These are phyloP conservation scores for Trichoderma erinaceum DNA, from an alignment of 495 filamentous ascomycete species.

Conservation along the genomic window DNA sequence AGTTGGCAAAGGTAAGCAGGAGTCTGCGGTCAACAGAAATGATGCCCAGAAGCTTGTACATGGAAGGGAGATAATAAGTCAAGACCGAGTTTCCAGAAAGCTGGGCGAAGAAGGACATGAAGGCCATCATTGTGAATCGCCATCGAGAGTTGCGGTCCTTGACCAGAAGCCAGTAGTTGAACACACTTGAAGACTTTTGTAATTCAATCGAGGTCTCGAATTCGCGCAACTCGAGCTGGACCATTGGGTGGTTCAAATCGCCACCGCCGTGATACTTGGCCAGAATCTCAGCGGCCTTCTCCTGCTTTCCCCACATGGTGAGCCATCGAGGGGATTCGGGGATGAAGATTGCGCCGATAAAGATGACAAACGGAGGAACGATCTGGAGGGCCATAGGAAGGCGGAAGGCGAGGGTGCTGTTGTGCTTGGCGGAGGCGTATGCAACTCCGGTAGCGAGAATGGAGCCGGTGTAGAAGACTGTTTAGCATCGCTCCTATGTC, in stretches of 20 bases:
- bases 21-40: constrained; percentile 30
- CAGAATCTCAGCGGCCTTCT: constrained; percentile 31
- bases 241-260: constrained; percentile 21
- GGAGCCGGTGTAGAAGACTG: constrained; percentile 41
- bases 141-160: constrained; percentile 48
- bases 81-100: constrained; percentile 53
- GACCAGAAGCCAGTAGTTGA: constrained; percentile 52
- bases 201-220: constrained; percentile 51
- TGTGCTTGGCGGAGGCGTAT: constrained; percentile 44
- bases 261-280: constrained; percentile 46
- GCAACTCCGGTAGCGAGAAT: constrained; percentile 47
- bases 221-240: constrained; percentile 37
- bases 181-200: constrained; percentile 47
- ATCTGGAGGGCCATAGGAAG: constrained; percentile 49
- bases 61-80: constrained; percentile 44
- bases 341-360: constrained; percentile 47
- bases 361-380: constrained; percentile 46
- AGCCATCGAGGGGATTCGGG: constrained; percentile 52
- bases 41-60: constrained; percentile 22
- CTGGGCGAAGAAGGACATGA: constrained; percentile 51
- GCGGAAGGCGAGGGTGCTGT: constrained; percentile 49
- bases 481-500: background rate
- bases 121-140: constrained; percentile 45
- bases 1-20: constrained; percentile 44
- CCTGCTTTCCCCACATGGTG: constrained; percentile 33